These are phyloP conservation scores for Cladorrhinum samala DNA, from an alignment of 495 filamentous ascomycete genomes.

Conservation along the genomic window DNA sequence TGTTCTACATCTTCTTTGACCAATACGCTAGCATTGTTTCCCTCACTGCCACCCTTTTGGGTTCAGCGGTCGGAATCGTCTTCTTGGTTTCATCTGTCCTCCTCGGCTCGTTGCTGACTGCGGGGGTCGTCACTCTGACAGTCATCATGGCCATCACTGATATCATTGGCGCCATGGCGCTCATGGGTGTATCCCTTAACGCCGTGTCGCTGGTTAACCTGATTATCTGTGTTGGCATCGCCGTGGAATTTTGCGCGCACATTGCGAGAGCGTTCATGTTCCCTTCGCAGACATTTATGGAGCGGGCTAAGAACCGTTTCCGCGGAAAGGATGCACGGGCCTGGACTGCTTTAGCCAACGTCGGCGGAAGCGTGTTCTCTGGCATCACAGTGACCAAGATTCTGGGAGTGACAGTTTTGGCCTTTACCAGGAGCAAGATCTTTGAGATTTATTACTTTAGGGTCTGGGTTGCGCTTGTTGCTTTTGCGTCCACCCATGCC, in stretches of 20 bases:
- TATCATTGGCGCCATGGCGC: constrained; percentile 89
- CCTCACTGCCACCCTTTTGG: constrained; percentile 70
- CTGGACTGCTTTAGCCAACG: constrained; percentile 88
- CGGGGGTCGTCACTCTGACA: constrained; percentile 70
- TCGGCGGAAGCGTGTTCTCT: constrained; percentile 88
- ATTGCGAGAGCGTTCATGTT: constrained; percentile 95
- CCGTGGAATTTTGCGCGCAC: constrained; percentile 95
- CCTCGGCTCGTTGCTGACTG: constrained; percentile 78
- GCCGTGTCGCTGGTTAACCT: constrained; percentile 95
- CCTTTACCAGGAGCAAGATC: constrained; percentile 94
- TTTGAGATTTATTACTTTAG: constrained; percentile 99
- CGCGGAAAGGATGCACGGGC: constrained; percentile 75
- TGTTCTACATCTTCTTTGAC: constrained; percentile 99
- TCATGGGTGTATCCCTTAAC: constrained; percentile 85
- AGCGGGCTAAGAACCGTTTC: constrained; percentile 60
- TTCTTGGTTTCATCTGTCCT: constrained; percentile 69
- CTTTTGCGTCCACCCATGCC: constrained; percentile 84
- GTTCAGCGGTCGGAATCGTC: constrained; percentile 77
- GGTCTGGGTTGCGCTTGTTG: constrained; percentile 85
- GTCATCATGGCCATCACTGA: constrained; percentile 93
- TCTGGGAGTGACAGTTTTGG: constrained; percentile 84
- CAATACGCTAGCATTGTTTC: constrained; percentile 82
- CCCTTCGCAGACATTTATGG: constrained; percentile 69
- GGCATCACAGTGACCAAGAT: constrained; percentile 96
- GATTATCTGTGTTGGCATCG: constrained; percentile 92